phyloP scores from a whole-genome alignment of 345 rosid species.

The Hibiscus trionum region DNA sequence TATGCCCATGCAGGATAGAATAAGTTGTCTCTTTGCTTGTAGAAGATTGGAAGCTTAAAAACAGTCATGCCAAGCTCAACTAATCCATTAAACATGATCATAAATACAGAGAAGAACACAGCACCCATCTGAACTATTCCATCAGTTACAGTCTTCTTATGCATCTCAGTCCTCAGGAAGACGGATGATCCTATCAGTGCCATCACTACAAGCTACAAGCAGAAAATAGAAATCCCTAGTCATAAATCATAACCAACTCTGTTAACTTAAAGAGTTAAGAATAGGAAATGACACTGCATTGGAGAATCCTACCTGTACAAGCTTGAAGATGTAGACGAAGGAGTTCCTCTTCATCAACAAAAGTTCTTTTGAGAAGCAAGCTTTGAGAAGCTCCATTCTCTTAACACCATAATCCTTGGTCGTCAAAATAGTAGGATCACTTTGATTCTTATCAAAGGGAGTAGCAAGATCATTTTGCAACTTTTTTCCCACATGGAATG shows the following conservation, averaged over 20 bases:
- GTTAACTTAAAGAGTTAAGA: not conserved
- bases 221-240: not conserved
- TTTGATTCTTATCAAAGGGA: constrained; percentile 49
- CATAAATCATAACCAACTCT: not conserved
- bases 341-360: constrained; percentile 78
- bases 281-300: not conserved
- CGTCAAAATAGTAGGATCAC: constrained; percentile 62
- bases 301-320: constrained; percentile 34
- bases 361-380: constrained; percentile 51
- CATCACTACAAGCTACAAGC: constrained; percentile 31
- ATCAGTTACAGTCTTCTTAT: constrained; percentile 28
- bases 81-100: constrained; percentile 60
- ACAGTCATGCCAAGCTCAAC: constrained; percentile 64
- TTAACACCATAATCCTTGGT: constrained; percentile 46
- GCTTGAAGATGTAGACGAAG: constrained; percentile 59
- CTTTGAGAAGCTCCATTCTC: constrained; percentile 50
- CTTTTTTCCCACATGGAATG: constrained; percentile 46
- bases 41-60: constrained; percentile 72
- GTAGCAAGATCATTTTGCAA: constrained; percentile 36
- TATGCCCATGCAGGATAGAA: constrained; percentile 79
- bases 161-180: constrained; percentile 57
- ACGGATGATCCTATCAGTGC: constrained; percentile 37
- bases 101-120: constrained; percentile 44
- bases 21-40: constrained; percentile 69
- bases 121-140: constrained; percentile 57